phyloP scores from a whole-genome alignment of 371 early-diverging fungal species.

The Thermomucor indicae-seudaticae region DNA sequence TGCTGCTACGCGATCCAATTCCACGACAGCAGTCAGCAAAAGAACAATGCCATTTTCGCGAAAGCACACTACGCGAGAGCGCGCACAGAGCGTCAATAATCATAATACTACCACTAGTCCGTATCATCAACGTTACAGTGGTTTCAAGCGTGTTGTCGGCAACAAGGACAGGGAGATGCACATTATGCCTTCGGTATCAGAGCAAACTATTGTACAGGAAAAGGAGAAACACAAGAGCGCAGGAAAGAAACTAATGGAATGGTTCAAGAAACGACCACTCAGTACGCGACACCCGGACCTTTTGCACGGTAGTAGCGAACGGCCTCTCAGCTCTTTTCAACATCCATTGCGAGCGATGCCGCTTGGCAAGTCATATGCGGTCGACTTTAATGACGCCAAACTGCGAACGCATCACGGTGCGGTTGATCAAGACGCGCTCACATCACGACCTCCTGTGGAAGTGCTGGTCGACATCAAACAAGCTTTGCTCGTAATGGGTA shows the following conservation, averaged over 20 bases:
- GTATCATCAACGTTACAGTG: constrained; percentile 15
- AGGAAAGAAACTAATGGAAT: constrained; percentile 68
- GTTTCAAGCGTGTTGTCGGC: constrained; percentile 4
- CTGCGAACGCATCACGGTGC: constrained; percentile 78
- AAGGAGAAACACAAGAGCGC: constrained; percentile 39
- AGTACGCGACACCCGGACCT: constrained; percentile 26
- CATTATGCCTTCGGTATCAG: not conserved
- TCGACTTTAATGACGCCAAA: constrained; percentile 43
- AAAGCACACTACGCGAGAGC: constrained; percentile 5
- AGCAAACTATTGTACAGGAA: not conserved
- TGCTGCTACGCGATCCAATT: not conserved
- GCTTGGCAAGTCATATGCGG: constrained; percentile 1
- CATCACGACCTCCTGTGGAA: constrained; percentile 67
- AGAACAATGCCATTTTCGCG: constrained; percentile 5
- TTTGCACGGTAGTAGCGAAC: not conserved
- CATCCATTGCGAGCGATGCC: not conserved
- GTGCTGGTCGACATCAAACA: constrained; percentile 67
- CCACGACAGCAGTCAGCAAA: not conserved
- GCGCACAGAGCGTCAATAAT: constrained; percentile 4
- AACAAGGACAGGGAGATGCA: constrained; percentile 2
- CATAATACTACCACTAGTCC: constrained; percentile 7
- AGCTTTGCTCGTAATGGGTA: constrained; percentile 60
- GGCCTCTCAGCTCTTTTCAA: not conserved
- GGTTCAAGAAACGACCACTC: constrained; percentile 65
- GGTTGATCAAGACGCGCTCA: constrained; percentile 74